These are phyloP conservation scores for Psilocybe cyanescens DNA, from an alignment of 768 basidiomycete genomes.

Conservation along the genomic window DNA sequence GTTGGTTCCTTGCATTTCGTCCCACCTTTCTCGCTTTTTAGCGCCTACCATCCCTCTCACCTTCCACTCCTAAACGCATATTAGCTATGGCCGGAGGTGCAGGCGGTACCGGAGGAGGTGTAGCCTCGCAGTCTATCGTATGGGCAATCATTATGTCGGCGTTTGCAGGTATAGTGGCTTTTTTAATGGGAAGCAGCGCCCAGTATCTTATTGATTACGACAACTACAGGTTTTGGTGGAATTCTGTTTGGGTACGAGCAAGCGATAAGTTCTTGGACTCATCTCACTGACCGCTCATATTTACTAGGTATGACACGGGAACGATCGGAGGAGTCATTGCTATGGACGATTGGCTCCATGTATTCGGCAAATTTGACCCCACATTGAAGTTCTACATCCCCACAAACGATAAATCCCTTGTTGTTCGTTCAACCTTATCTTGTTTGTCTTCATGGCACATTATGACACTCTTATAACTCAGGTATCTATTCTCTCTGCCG, in stretches of 20 bases:
- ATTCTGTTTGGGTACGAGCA: constrained; percentile 43
- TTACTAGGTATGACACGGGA: constrained; percentile 70
- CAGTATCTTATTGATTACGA: neutral
- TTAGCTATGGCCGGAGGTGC: constrained; percentile 33
- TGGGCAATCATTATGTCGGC: constrained; percentile 43
- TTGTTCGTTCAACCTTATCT: constrained; percentile 25
- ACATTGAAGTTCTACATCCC: constrained; percentile 37
- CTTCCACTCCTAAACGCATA: neutral
- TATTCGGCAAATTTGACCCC: constrained; percentile 42
- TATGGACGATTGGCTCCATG: constrained; percentile 60
- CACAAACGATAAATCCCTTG: constrained; percentile 46
- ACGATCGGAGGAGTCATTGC: constrained; percentile 76
- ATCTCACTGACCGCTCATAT: neutral
- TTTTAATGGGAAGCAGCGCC: neutral
- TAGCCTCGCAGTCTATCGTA: constrained; percentile 30
- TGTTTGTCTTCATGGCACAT: neutral
- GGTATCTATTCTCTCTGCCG: constrained; percentile 75
- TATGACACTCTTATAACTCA: neutral
- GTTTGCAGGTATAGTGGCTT: constrained; percentile 31
- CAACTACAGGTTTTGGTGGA: constrained; percentile 41
- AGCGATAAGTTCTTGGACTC: constrained; percentile 1
- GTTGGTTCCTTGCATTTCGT: constrained; percentile 7
- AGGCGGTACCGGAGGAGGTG: constrained; percentile 34
- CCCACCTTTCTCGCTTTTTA: constrained; percentile 11
- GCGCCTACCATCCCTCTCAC: constrained; percentile 7